phyloP scores from a whole-genome alignment of 192 early-diverging fungal genomes.

The Podila horticola region DNA sequence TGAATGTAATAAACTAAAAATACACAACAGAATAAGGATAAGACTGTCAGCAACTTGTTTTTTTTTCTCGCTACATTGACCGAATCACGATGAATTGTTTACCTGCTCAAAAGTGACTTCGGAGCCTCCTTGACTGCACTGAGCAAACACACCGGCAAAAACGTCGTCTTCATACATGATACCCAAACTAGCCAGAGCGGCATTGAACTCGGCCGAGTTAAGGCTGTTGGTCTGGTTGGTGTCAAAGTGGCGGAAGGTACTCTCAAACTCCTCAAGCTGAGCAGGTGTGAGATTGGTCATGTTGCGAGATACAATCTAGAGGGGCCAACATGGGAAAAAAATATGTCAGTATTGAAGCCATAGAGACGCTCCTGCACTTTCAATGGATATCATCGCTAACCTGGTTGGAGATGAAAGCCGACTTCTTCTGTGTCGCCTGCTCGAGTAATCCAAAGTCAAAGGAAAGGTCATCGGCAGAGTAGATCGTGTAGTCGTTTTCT shows the following conservation, averaged over 20 bases:
- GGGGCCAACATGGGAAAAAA: not conserved
- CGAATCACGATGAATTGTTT: not conserved
- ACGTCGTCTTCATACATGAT: slow-evolving; percentile 80
- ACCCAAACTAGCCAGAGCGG: slow-evolving; percentile 84
- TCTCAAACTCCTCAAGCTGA: slow-evolving; percentile 92
- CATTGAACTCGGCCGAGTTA: slow-evolving; percentile 82
- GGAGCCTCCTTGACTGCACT: slow-evolving; percentile 67
- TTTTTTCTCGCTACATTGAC: too few species aligned
- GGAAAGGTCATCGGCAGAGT: slow-evolving; percentile 87
- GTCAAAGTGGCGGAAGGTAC: slow-evolving; percentile 94
- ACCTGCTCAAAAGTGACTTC: slow-evolving; percentile 88
- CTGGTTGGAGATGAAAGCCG: slow-evolving; percentile 95
- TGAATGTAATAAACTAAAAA: slow-evolving; percentile 81
- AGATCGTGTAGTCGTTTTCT: slow-evolving; percentile 94
- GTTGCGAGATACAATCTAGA: slow-evolving; percentile 84
- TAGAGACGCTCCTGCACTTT: not conserved
- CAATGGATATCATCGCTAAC: slow-evolving; percentile 24
- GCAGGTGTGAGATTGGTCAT: slow-evolving; percentile 94
- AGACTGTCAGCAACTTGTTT: too few species aligned
- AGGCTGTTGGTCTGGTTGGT: slow-evolving; percentile 86
- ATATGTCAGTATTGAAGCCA: not conserved
- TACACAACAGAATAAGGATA: slow-evolving; percentile 3
- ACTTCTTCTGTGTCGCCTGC: slow-evolving; percentile 83
- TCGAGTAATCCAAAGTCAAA: slow-evolving; percentile 87
- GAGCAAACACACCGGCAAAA: slow-evolving; percentile 73